Evolutionary conservation across 1,284 basidiomycete genomes (phyloP).

Genomic region (Inonotus obliquus): DNA sequence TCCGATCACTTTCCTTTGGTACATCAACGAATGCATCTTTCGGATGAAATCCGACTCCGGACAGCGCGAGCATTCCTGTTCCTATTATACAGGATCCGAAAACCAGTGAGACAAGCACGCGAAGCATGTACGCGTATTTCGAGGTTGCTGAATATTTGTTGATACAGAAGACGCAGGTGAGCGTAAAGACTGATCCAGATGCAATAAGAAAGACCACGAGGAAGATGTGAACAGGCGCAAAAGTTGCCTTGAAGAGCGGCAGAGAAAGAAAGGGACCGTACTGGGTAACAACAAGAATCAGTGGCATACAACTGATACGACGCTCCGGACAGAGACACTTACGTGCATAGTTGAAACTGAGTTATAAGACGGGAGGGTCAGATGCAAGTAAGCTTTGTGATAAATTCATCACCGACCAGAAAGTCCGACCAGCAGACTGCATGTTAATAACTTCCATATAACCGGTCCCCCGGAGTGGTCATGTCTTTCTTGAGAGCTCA

Average conservation of each 20-base stretch:
- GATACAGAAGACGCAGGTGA: background rate
- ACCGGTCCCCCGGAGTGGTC: background rate
- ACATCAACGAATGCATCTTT: background rate
- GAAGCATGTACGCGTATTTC: background rate
- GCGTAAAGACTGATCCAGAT: constrained; percentile 13
- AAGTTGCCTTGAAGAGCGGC: constrained; percentile 2
- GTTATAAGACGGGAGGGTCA: background rate
- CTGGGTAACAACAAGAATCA: background rate
- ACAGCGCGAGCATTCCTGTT: background rate
- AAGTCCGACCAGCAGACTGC: constrained; percentile 14
- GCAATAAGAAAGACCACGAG: constrained; percentile 6
- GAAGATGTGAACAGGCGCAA: constrained; percentile 5
- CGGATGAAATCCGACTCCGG: background rate
- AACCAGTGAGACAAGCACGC: background rate
- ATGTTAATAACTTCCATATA: constrained; percentile 1
- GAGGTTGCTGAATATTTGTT: background rate
- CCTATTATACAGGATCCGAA: constrained; percentile 5
- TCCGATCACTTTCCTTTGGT: background rate
- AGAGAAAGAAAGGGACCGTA: constrained; percentile 8
- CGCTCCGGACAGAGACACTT: background rate
- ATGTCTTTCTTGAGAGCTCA: background rate
- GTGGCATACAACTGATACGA: background rate
- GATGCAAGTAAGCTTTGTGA: background rate
- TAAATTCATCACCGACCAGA: constrained; percentile 9
- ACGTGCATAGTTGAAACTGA: constrained; percentile 16